Base-by-base conservation (phyloP, 129 eudicot genomes). In the Ambrosia trifida region DNA sequence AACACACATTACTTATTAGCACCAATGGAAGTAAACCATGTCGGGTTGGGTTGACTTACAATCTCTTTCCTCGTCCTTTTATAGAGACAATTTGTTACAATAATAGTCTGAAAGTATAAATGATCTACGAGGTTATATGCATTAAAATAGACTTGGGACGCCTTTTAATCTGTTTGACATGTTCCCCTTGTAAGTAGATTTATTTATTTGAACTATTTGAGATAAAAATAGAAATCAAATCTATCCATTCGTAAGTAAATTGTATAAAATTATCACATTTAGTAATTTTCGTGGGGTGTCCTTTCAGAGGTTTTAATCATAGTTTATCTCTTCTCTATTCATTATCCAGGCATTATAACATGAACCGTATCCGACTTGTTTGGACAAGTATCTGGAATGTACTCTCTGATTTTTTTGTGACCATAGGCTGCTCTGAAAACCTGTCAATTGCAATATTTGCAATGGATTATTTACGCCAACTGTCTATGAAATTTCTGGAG, bases 331-430 rank as follows among this genome's bases (percentile, higher is more conserved):
- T 66, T 58, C 33, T 40, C 32, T 33, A 47, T 24, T 60, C 35
- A 3, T 66, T 65, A 12, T 66, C 79, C 94, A 95, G 99, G 83
- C 99, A 95, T 79, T 95, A 90, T 59, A 95, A 95, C 80, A 95
- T 95, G 97, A 90, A 90, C 75, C 97, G 99, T 4, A 95, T 95
- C 72, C 88, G 99, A 83, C 97, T 95, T 61, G 99, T 95, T 33
- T 95, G 99, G 99, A 87, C 97, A 72, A 84, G 91, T 82, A 95
- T 95, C 74, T 95, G 99, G 99, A 81, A 80, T 64, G 97, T 90
- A n/a, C 97, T 95, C 58, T 84, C 94, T 66, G 97, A 95, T 41
- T 95, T 90, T 47, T 95, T 95, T 57, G 95, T 95, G 69, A 86
- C 91, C 17, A 90, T 95, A 58, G 99, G 99, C 65, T 95, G 99